Base-by-base conservation (phyloP, 306 rosid species). In the Cucumis hystrix region DNA sequence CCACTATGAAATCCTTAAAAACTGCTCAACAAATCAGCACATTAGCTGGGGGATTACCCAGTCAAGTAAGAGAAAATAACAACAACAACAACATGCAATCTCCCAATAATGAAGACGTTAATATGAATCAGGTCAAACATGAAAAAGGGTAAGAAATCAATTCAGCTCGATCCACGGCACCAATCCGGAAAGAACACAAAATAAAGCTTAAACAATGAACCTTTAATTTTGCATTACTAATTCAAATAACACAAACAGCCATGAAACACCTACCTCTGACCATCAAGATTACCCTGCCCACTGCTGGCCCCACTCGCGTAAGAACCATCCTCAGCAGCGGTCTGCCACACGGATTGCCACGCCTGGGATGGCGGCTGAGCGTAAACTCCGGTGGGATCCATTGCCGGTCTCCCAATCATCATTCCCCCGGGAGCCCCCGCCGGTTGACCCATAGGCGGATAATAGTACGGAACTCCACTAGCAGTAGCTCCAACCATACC, bases 291-390 rank as follows among this genome's bases (percentile, higher is more conserved):
- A 3, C 90, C 96, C 84, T 92, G 97, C 8, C 87, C 89, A 41
- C 81, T 80, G 78, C 82, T 83, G 8, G 87, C 96, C 10, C 91
- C 96, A 41, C 89, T 82, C 18, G 86, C 91, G 47, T 88, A 93
- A 7, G 92, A 86, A 14, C 85, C 88, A 9, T 93, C 98, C 4
- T 90, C 94, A 12, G 90, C 78, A 4, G 85, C 83, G 3, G 90
- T 65, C 88, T 93, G 97, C 98, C 98, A 91, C 63, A 88, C 97
- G 0, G 97, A 90, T 80, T 92, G 97, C 99, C 97, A 95, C 4
- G 99, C 99, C 83, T 95, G 97, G 1, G 99, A 95, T 2, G 99
- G 99, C 0, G 97, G 97, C 83, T 92, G 97, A 21, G 72, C 96
- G 45, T 92, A 92, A 13, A 92, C 88, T 5, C 92, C 99, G 0